Conservation (phyloP, 192 early-diverging fungal species). For the Martensiomyces pterosporus region DNA sequence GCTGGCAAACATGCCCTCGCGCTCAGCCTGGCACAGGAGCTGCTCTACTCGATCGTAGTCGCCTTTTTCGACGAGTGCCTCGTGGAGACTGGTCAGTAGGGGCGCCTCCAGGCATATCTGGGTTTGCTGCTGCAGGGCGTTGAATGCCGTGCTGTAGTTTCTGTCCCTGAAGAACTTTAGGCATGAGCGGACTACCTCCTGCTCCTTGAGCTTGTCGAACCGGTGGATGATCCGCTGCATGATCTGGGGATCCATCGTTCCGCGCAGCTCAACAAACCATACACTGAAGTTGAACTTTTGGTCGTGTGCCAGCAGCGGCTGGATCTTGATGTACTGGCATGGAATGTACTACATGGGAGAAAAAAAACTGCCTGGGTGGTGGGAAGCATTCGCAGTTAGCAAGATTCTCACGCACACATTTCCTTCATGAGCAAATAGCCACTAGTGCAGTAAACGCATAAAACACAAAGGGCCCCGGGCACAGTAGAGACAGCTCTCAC, state of each 20-base stretch:
- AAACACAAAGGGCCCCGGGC: no score
- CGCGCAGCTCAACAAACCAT: constrained; percentile 89
- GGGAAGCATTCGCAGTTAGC: no score
- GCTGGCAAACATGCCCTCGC: constrained; percentile 64
- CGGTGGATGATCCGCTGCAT: constrained; percentile 49
- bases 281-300: constrained; percentile 94
- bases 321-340: constrained; percentile 90
- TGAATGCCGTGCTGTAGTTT: constrained; percentile 70
- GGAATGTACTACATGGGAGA: constrained; percentile 63
- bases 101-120: constrained; percentile 72
- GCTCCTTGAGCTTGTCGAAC: constrained; percentile 64
- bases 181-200: constrained; percentile 77
- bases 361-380: neutral
- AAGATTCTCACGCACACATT: no score
- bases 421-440: no score
- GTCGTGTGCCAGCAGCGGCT: constrained; percentile 84
- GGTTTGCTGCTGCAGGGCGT: constrained; percentile 61
- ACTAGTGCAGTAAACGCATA: no score
- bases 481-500: no score
- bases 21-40: constrained; percentile 61
- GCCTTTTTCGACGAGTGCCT: constrained; percentile 60
- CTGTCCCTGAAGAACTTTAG: constrained; percentile 85
- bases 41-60: constrained; percentile 73
- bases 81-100: constrained; percentile 70
- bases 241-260: constrained; percentile 63